Evolutionary conservation across 106 monocot genomes (phyloP), one percentile per base, ranked within the genome.

Genomic region (Dioscorea zingiberensis): DNA sequence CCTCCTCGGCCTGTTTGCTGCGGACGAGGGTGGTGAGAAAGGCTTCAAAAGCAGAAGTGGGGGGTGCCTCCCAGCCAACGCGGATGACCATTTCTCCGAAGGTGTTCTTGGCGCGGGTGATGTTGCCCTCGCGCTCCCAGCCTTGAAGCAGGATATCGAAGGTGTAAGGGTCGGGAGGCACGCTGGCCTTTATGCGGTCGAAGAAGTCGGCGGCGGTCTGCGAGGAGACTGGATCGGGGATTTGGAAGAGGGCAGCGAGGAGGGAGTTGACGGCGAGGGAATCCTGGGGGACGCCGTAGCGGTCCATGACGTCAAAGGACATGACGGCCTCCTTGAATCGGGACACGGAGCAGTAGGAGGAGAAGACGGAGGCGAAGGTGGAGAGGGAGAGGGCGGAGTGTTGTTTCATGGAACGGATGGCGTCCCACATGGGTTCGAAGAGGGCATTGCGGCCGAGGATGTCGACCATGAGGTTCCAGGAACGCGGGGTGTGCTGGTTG

Each of bases 401-500:
- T 30, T 81, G 66, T 47, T 71, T 68, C 88, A 88, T 88, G 73
- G 87, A 80, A 57, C 87, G 81, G 79, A 93, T 73, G 57, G 85
- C 81, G 67, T 93, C 84, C 93, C 93, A 93, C 83, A 88, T 85
- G 74, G 82, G 68, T 21, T 93, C 88, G 77, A 83, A 88, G n/a
- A 88, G 79, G 22, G 9, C 13, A 67, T 82, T 82, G 64, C 72
- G 68, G 51, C 85, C 88, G 44, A 93, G 85, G 75, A 93, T 73
- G 74, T 93, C 88, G 57, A 93, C 80, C 69, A 93, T 88, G 58
- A 88, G 85, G 68, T 82, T 85, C 85, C 88, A 88, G 25, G 80
- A 44, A 48, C 48, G 55, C 70, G 74, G 46, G 61, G 75, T 67
- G 73, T 82, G n/a, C n/a, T n/a, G 93, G 45, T 66, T 69, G 32